phyloP scores from a whole-genome alignment of 257 asterid genomes.

The Leptodermis oblonga region DNA sequence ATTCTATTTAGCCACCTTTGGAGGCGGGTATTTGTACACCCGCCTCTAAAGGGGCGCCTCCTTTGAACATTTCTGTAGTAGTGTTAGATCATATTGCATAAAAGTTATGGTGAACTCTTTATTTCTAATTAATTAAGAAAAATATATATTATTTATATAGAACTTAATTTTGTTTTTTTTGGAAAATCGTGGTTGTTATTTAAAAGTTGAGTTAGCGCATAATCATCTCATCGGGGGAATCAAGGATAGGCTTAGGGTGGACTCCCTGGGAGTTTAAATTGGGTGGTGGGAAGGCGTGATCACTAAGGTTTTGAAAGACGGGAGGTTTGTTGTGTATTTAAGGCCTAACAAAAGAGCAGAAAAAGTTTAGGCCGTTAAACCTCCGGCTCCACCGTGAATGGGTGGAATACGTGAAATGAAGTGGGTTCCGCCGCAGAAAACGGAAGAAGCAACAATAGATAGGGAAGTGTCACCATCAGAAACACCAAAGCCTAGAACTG shows the following conservation, averaged over 20 bases:
- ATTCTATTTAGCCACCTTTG: no score
- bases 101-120: no score
- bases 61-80: no score
- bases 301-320: constrained; percentile 27
- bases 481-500: constrained; percentile 16
- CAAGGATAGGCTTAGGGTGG: constrained; percentile 46
- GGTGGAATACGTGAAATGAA: constrained; percentile 35
- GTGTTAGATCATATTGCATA: no score
- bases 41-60: no score
- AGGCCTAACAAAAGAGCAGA: constrained; percentile 52
- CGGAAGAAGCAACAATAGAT: neutral
- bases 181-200: no score
- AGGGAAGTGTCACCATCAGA: constrained; percentile 22
- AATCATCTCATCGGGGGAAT: no score
- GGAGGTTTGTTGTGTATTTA: constrained; percentile 51
- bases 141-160: no score
- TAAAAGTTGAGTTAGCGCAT: no score
- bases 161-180: no score
- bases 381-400: constrained; percentile 88
- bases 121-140: no score
- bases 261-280: constrained; percentile 28
- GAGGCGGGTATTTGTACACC: no score
- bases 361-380: constrained; percentile 26
- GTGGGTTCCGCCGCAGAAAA: constrained; percentile 56
- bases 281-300: constrained; percentile 95